Base-by-base conservation (phyloP, 2,329 filamentous ascomycete species). In the Orbilia brochopaga region DNA sequence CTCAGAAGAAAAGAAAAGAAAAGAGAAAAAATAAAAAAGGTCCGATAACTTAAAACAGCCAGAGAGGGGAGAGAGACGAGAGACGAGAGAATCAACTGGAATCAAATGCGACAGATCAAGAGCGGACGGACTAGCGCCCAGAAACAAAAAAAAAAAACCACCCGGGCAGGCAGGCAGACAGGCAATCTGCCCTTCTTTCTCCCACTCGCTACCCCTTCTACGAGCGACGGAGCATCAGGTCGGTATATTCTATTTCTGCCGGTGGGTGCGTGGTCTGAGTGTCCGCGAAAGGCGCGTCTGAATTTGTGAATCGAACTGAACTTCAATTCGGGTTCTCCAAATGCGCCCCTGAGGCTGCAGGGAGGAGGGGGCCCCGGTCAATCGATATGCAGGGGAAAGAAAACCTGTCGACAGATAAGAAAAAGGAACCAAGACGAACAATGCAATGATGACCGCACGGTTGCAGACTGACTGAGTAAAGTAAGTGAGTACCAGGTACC, bases 361-460 rank as follows among this genome's bases (percentile, higher is more conserved):
- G 37, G 15, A 13, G 53, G 64, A 59, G 59, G 63, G 52, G 66
- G 59, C 32, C 66, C 66, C 55, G 66, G 37, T 55, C 48, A 59
- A 70, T 70, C 60, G 48, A 64, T 64, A 70, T 70, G 66, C 66
- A 70, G 66, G 66, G 66, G 66, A 44, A 60, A 48, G 27, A 32
- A 32, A 32, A 8, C 48, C 55, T 54, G 54, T 64, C 66, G 59
- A 70, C 57, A 63, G 66, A 70, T 70, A 70, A 70, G 60, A 64
- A 62, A 42, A 27, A 21, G 27, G 27, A 32, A 32, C 27, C 27
- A 4, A 8, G 8, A 8, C 27, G 8, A 8, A 32, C 4, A 3
- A 32, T 32, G 27, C 27, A 32, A 8, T 8, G 27, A 8, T 3
- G 3, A 8, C 27, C 27, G 27, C 27, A 32, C 27, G 27, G 27